A percentile compares a stretch with the other conserved stretches of the same genome.
These are phyloP conservation scores for Cerioporus squamosus DNA, from an alignment of 1,284 basidiomycete species.

Conservation along the genomic window DNA sequence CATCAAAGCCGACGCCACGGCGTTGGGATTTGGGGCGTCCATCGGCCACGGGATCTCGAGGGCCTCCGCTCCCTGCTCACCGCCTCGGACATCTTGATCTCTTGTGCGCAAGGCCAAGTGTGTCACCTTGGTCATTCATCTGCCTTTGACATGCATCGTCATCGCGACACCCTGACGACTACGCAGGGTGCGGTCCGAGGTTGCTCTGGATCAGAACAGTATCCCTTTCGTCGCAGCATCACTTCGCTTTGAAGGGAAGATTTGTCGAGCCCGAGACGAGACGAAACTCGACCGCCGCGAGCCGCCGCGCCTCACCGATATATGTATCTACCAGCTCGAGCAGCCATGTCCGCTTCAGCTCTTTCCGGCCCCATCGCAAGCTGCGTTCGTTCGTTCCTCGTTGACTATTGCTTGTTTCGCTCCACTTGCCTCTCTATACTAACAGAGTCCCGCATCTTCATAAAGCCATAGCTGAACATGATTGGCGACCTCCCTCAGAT, in stretches of 20 bases:
- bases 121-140: not conserved
- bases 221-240: conserved; percentile 14
- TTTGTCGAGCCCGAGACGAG: conserved; percentile 26
- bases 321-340: conserved; percentile 12
- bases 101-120: not conserved
- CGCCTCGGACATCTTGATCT: not conserved
- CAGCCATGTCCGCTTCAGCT: not conserved
- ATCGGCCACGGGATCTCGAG: not conserved
- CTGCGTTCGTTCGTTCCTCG: not conserved
- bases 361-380: not conserved
- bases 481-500: not conserved
- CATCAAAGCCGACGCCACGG: not conserved
- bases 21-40: not conserved
- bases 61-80: not conserved
- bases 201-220: conserved; percentile 17
- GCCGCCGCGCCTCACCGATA: conserved; percentile 9
- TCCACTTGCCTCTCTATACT: not conserved
- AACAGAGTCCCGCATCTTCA: not conserved
- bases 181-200: not conserved
- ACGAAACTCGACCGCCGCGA: conserved; percentile 21
- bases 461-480: conserved; percentile 4
- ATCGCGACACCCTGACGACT: conserved; percentile 24
- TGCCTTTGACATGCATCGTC: conserved; percentile 16
- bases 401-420: not conserved
- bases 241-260: conserved; percentile 3